Evolutionary conservation across 345 rosid genomes (phyloP).

Genomic region (Acer yangbiense): DNA sequence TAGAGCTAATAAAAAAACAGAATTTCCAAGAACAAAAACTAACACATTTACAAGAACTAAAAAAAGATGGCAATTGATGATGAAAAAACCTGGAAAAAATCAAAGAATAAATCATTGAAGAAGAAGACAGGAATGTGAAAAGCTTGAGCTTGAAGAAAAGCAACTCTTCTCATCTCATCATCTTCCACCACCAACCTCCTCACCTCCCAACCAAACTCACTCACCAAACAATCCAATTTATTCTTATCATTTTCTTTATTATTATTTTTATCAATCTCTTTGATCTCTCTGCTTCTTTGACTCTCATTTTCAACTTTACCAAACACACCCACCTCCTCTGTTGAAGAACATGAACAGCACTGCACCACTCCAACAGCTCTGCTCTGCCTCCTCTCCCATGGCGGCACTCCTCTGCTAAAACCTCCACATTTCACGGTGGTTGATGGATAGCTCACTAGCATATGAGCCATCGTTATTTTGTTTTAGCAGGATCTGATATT

Average conservation of each 20-base stretch:
- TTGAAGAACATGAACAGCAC: constrained; percentile 11
- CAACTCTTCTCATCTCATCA: constrained; percentile 61
- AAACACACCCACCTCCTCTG: constrained; percentile 21
- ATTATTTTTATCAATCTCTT: constrained; percentile 8
- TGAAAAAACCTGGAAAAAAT: constrained; percentile 66
- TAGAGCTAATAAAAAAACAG: background rate
- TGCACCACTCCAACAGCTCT: background rate
- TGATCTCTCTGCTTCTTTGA: constrained; percentile 6
- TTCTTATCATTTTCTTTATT: constrained; percentile 3
- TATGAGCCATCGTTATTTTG: background rate
- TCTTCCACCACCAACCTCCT: constrained; percentile 54
- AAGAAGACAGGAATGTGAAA: constrained; percentile 66
- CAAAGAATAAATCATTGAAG: constrained; percentile 68
- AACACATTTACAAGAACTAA: too few species aligned
- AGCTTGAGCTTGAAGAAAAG: constrained; percentile 78
- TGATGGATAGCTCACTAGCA: constrained; percentile 2
- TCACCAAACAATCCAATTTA: constrained; percentile 42
- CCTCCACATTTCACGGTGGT: background rate
- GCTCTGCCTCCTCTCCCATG: background rate
- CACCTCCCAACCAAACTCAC: constrained; percentile 71
- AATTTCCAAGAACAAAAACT: too few species aligned
- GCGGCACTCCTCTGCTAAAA: background rate
- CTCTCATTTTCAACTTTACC: constrained; percentile 17
- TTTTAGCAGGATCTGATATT: background rate
- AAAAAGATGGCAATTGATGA: too few species aligned